Base-by-base conservation (phyloP, 106 monocot genomes). In the Dendrobium huoshanense region DNA sequence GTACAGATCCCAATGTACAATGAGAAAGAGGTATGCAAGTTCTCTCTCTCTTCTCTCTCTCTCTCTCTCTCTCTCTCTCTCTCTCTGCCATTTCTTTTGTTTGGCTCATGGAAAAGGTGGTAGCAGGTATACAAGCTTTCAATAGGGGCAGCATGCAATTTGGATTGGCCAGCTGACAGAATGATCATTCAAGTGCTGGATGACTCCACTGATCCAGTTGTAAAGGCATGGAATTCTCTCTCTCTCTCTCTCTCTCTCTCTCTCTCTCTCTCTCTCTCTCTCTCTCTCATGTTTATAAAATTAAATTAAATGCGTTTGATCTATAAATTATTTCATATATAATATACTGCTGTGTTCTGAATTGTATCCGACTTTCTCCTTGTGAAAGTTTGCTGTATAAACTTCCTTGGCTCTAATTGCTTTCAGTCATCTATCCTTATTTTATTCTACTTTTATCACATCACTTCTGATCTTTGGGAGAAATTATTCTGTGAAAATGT, bases 1-100 rank as follows among this genome's bases (percentile, higher is more conserved):
- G 58, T 87, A 2, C 86, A 87, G 55, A 83, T 83, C 10, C 86
- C 83, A 25, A 86, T 87, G 86, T 87, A 79, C 86, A 87, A 87
- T 80, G 86, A 87, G 73, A 87, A 77, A 64, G 86, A 87, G 86
- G 86, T 87, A 19, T 40, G 40, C 41, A 79, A 17, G 59, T 6
- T 5, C 59, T 25, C 4, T 24, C 41, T 27, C 8, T n/a, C 41
- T 27, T 7, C 16, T n/a, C n/a, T n/a, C n/a, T n/a, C n/a, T n/a
- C n/a, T n/a, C n/a, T n/a, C n/a, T n/a, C n/a, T n/a, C 27, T 24
- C 47, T 75, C 73, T 67, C 47, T 48, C 25, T 59, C 44, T 33
- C 19, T 24, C 11, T 80, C 17, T n/a, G 0, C 7, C 9, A 45
- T 9, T 45, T 45, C 6, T 4, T 45, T 45, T 45, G 45, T 4